A percentile compares a stretch with the other conserved stretches of the same genome.
Conservation (phyloP, 2,329 filamentous ascomycete genomes). For the Xylariomycetidae sp. region DNA sequence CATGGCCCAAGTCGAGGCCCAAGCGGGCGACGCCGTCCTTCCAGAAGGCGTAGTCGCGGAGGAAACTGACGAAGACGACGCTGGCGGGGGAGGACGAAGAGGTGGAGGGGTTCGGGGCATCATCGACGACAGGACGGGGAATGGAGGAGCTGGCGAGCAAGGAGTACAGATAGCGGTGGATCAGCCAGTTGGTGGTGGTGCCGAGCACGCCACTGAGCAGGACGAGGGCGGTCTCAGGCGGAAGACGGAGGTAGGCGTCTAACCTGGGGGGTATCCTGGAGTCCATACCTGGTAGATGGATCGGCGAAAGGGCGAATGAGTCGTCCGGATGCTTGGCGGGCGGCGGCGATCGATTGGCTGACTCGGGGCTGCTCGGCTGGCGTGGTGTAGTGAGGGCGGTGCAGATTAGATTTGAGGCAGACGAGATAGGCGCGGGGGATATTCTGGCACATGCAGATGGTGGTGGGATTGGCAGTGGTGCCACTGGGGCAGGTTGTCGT, state of each 20-base stretch:
- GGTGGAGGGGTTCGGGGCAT: conserved; percentile 6
- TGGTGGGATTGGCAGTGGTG: too few relatives aligned
- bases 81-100: conserved; percentile 23
- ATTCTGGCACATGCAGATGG: too few relatives aligned
- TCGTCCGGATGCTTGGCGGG: conserved; percentile 1
- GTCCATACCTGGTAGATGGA: too few relatives aligned
- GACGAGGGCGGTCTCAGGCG: conserved; percentile 52
- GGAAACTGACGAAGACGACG: conserved; percentile 76
- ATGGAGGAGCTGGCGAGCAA: conserved; percentile 26
- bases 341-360: conserved; percentile 2
- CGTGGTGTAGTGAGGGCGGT: too few relatives aligned
- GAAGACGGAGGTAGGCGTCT: conserved; percentile 56
- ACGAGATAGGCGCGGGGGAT: too few relatives aligned
- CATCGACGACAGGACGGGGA: too few relatives aligned
- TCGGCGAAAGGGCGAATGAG: neutral
- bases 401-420: too few relatives aligned
- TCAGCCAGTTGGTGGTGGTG: conserved; percentile 60
- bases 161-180: conserved; percentile 50
- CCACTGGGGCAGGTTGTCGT: too few relatives aligned
- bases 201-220: conserved; percentile 64
- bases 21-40: conserved; percentile 61
- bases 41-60: conserved; percentile 77
- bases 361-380: too few relatives aligned
- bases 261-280: conserved; percentile 61
- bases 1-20: conserved; percentile 63